Percentiles rank a stretch among this genome's conserved stretches.
These are phyloP conservation scores for Schoenoplectus triqueter DNA, from an alignment of 202 grass and related monocot species.

Conservation along the genomic window DNA sequence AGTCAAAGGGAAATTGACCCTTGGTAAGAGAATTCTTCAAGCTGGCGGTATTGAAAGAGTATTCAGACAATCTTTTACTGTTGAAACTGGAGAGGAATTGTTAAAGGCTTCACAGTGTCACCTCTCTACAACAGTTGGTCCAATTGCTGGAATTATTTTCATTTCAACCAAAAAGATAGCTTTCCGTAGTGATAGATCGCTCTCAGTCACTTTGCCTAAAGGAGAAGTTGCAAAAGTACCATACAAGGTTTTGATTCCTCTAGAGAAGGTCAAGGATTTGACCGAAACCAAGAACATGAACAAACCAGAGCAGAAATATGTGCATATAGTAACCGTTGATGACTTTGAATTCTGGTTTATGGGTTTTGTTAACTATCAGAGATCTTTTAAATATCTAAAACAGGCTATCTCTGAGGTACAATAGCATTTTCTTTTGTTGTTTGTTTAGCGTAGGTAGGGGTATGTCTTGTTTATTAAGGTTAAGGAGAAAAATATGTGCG, in stretches of 20 bases:
- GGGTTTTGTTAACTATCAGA: constrained; percentile 78
- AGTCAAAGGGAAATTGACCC: constrained; percentile 73
- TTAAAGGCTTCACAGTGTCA: constrained; percentile 83
- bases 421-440: constrained; percentile 33
- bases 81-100: constrained; percentile 63
- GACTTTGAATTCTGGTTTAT: constrained; percentile 99
- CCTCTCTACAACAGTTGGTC: constrained; percentile 78
- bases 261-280: constrained; percentile 55
- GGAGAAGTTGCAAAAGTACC: constrained; percentile 52
- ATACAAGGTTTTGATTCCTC: constrained; percentile 74
- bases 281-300: constrained; percentile 62
- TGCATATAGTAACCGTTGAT: constrained; percentile 74
- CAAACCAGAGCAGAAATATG: constrained; percentile 88
- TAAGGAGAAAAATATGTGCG: constrained; percentile 16
- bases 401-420: constrained; percentile 60
- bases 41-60: constrained; percentile 78
- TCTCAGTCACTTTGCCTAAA: constrained; percentile 50
- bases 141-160: constrained; percentile 84
- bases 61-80: constrained; percentile 66
- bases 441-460: constrained; percentile 30
- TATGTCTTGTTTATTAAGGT: neutral
- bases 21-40: constrained; percentile 69
- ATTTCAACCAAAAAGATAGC: constrained; percentile 67
- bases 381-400: constrained; percentile 67
- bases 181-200: constrained; percentile 68